A percentile compares a stretch with the other conserved stretches of the same genome.
phyloP scores from a whole-genome alignment of 164 flowering plant species.

The Magnolia sinica region DNA sequence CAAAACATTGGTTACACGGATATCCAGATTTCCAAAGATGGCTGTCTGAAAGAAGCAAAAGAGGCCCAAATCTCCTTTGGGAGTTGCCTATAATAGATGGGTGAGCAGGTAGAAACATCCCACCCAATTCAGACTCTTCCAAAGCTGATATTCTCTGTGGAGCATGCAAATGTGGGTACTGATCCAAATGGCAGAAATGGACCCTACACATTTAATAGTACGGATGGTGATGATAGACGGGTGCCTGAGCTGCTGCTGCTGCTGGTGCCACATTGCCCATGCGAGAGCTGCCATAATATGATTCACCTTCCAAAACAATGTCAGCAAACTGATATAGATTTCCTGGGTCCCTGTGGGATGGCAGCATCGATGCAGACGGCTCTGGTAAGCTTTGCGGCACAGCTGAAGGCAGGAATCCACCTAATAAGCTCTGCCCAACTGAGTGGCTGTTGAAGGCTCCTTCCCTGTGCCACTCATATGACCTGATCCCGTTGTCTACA shows the following conservation, averaged over 20 bases:
- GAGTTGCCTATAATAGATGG: too few relatives aligned
- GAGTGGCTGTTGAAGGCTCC: conserved; percentile 10
- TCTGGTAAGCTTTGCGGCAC: conserved; percentile 16
- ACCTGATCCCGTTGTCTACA: background rate
- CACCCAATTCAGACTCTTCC: too few relatives aligned
- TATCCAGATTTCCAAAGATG: too few relatives aligned
- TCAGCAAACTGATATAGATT: conserved; percentile 49
- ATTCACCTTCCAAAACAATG: conserved; percentile 25
- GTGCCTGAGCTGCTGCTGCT: background rate
- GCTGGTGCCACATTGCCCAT: background rate
- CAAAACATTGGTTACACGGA: too few relatives aligned
- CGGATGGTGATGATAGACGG: background rate
- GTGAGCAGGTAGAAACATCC: too few relatives aligned
- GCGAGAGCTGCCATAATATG: conserved; percentile 11
- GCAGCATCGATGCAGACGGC: conserved; percentile 15
- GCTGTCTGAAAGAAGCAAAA: too few relatives aligned
- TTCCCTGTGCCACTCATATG: conserved; percentile 27
- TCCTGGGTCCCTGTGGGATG: conserved; percentile 18
- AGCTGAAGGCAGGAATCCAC: background rate
- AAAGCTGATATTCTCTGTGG: too few relatives aligned
- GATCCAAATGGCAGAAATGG: too few relatives aligned
- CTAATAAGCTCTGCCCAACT: conserved; percentile 3
- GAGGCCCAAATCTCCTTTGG: too few relatives aligned
- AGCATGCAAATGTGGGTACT: too few relatives aligned
- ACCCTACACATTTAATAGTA: background rate